Conservation (phyloP, 306 rosid genomes). For the Vigna trinervia region DNA sequence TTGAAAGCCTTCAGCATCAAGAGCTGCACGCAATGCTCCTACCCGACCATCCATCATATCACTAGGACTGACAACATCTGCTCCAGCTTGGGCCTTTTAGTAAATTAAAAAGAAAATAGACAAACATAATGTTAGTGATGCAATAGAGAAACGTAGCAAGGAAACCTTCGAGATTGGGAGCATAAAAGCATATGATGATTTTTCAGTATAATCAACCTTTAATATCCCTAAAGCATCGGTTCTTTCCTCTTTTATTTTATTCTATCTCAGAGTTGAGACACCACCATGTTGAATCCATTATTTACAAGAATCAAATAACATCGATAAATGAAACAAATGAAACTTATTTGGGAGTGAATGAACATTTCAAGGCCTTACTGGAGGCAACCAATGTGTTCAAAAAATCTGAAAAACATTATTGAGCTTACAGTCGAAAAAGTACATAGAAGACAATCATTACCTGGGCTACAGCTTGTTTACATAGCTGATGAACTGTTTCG, state of each 20-base stretch:
- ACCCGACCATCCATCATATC: conserved; percentile 99
- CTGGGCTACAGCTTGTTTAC: conserved; percentile 97
- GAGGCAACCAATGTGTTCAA: background rate
- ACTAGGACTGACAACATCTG: conserved; percentile 96
- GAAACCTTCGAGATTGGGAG: conserved; percentile 24
- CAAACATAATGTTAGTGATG: conserved; percentile 14
- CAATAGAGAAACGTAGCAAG: conserved; percentile 31
- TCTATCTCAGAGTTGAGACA: conserved; percentile 2
- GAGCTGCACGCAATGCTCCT: conserved; percentile 91
- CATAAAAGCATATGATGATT: conserved; percentile 11
- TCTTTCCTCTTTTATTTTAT: conserved; percentile 10
- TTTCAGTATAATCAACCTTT: conserved; percentile 18
- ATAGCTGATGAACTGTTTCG: conserved; percentile 92
- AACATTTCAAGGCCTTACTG: background rate
- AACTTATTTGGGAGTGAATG: conserved; percentile 3
- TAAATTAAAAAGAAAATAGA: conserved; percentile 23
- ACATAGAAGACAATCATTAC: conserved; percentile 55
- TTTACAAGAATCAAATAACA: conserved; percentile 15
- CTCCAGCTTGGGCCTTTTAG: conserved; percentile 92
- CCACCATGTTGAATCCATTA: background rate
- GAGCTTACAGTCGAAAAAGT: conserved; percentile 23
- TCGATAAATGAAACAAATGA: background rate
- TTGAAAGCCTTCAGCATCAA: conserved; percentile 95
- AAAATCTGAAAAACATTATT: background rate
- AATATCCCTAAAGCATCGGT: conserved; percentile 24